Conservation (phyloP, 305 asterid genomes). For the Solanum hybrid region DNA sequence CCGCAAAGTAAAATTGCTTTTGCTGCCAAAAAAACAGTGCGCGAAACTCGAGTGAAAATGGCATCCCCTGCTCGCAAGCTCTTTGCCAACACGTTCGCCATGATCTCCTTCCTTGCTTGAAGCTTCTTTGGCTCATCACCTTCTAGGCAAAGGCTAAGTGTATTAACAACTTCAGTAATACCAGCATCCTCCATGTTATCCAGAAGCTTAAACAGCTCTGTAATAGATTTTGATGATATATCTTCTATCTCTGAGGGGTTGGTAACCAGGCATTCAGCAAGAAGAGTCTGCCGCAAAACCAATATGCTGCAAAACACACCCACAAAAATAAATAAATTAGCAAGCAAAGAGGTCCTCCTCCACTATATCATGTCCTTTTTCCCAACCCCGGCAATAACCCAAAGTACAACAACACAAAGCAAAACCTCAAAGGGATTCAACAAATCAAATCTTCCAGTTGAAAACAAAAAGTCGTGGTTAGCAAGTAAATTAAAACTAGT, state of each 20-base stretch:
- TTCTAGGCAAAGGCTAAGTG: conserved; percentile 3
- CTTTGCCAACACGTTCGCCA: conserved; percentile 9
- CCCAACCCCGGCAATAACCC: not conserved
- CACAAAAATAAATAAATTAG: not conserved
- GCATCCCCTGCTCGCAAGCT: conserved; percentile 11
- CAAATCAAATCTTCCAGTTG: not conserved
- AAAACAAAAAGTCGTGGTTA: not conserved
- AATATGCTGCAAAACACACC: conserved; percentile 3
- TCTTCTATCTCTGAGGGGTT: conserved; percentile 5
- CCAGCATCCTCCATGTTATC: conserved; percentile 11
- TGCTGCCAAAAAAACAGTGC: conserved; percentile 2
- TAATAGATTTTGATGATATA: not conserved
- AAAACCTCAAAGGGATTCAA: not conserved
- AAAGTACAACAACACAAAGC: not conserved
- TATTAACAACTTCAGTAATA: conserved; percentile 7
- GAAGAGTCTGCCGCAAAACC: conserved; percentile 13
- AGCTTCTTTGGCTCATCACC: conserved; percentile 13
- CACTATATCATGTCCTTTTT: not conserved
- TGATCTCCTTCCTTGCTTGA: conserved; percentile 16
- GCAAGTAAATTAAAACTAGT: not conserved
- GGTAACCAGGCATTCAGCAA: conserved; percentile 7
- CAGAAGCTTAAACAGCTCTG: conserved; percentile 4
- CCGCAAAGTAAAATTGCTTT: conserved; percentile 10
- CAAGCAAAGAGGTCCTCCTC: not conserved
- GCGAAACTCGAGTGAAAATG: conserved; percentile 8